Evolutionary conservation across 2,329 filamentous ascomycete species (phyloP), one percentile per base, ranked within the genome.

Genomic region (Fusarium decemcellulare): DNA sequence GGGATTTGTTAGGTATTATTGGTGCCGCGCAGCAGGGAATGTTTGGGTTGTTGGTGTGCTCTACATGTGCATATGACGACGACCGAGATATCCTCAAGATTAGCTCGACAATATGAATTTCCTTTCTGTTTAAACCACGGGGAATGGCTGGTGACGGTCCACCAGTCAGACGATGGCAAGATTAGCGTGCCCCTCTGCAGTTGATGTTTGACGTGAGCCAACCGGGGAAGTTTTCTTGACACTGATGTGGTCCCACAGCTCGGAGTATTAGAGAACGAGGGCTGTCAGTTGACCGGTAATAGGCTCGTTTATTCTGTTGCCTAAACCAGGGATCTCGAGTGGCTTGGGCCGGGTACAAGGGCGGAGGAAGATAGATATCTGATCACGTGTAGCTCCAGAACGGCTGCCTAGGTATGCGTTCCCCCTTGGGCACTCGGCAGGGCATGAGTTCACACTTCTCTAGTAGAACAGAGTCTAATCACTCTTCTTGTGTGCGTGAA

Each of bases 71-170:
- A 54, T 46, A 52, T 58, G 58, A 39, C 30, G 40, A 46, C 50
- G 42, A 50, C 37, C 43, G 52, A 66, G 56, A 43, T 57, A 58
- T 64, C 44, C 63, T 40, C 46, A 42, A 58, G 64, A 67, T 65
- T 57, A 47, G 64, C 51, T 61, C 63, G 51, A 32, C 51, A 48
- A 66, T 36, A 40, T 54, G 54, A 56, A 55, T 63, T 56, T 51
- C 47, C 52, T 55, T 46, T 23, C 48, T 34, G 18, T 34, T 48
- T 32, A 15, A 39, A 44, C 40, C 42, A 40, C 29, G 12, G 32
- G 39, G 51, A 54, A 34, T 40, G 1, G 29, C 30, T 11, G 15
- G 18, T 32, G 8, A n/a, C 8, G 27, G 36, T 27, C 47, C 29
- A 37, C 39, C 7, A 16, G 56, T 34, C 40, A 53, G 56, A 53